Evolutionary conservation across 2,329 filamentous ascomycete species (phyloP).

Genomic region (Didymella segeticola): DNA sequence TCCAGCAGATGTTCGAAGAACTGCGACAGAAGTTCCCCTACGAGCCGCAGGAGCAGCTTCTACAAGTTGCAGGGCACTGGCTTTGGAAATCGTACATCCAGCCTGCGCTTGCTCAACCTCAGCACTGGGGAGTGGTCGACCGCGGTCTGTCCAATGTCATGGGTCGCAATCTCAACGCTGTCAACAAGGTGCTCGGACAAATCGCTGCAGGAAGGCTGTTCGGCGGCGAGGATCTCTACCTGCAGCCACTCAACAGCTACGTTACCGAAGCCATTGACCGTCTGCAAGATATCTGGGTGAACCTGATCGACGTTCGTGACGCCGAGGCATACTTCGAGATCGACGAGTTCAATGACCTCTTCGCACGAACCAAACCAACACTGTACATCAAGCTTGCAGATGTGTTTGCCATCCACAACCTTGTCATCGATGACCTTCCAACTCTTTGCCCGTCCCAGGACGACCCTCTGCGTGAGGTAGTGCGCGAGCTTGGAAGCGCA

Average conservation of each 20-base stretch:
- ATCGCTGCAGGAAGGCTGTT: slow-evolving; percentile 88
- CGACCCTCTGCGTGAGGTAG: slow-evolving; percentile 87
- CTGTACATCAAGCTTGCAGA: slow-evolving; percentile 99
- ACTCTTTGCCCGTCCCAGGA: slow-evolving; percentile 80
- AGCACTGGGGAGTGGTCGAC: slow-evolving; percentile 92
- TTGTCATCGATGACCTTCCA: slow-evolving; percentile 80
- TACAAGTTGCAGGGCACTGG: slow-evolving; percentile 89
- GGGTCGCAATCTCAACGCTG: slow-evolving; percentile 88
- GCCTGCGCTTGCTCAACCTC: slow-evolving; percentile 85
- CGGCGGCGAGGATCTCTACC: slow-evolving; percentile 91
- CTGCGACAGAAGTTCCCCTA: slow-evolving; percentile 78
- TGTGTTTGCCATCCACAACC: slow-evolving; percentile 92
- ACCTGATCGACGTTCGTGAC: slow-evolving; percentile 81
- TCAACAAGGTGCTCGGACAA: slow-evolving; percentile 90
- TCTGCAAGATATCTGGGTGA: slow-evolving; percentile 75
- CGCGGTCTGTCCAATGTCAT: slow-evolving; percentile 87
- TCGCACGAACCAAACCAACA: slow-evolving; percentile 93
- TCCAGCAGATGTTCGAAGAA: slow-evolving; percentile 82
- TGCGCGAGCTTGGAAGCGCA: slow-evolving; percentile 92
- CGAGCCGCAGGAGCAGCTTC: slow-evolving; percentile 76
- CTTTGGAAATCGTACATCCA: slow-evolving; percentile 94
- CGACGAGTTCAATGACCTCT: slow-evolving; percentile 97
- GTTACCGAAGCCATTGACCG: slow-evolving; percentile 84
- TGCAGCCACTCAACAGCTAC: slow-evolving; percentile 94
- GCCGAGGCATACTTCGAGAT: slow-evolving; percentile 95